Percentiles rank a stretch among this genome's conserved stretches.
These are phyloP conservation scores for Mortierella sp. DNA, from an alignment of 371 early-diverging fungal genomes.

Conservation along the genomic window DNA sequence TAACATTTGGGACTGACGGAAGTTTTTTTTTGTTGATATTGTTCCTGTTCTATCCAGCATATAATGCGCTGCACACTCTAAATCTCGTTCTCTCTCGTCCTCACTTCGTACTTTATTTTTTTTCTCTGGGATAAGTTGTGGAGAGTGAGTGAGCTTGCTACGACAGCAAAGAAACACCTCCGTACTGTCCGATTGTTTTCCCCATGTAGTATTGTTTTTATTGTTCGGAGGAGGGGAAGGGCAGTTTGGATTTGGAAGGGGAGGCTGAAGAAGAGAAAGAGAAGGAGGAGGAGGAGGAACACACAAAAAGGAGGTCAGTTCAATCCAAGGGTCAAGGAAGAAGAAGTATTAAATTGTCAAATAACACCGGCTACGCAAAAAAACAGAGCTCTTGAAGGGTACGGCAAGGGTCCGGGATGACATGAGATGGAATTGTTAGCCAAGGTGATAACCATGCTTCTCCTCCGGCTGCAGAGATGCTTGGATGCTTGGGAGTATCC, in stretches of 20 bases:
- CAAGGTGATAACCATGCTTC: not conserved
- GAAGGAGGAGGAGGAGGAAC: constrained; percentile 25
- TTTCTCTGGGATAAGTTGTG: not conserved
- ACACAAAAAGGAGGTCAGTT: too few relatives aligned
- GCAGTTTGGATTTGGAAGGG: constrained; percentile 18
- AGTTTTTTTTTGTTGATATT: not conserved
- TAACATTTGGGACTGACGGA: not conserved
- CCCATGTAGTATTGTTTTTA: not conserved
- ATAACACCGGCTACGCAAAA: not conserved
- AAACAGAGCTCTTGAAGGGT: not conserved
- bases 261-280: constrained; percentile 9
- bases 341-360: not conserved
- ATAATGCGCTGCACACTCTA: not conserved
- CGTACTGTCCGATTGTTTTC: not conserved
- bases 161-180: not conserved
- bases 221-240: not conserved
- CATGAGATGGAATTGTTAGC: constrained; percentile 44
- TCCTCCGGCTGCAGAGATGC: constrained; percentile 3
- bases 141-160: constrained; percentile 3
- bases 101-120: not conserved
- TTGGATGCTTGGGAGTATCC: not conserved
- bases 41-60: too few relatives aligned
- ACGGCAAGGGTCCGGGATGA: constrained; percentile 13
- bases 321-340: not conserved
- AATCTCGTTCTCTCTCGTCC: not conserved